Conservation (phyloP, 495 filamentous ascomycete genomes). For the Achaetomiella virescens region DNA sequence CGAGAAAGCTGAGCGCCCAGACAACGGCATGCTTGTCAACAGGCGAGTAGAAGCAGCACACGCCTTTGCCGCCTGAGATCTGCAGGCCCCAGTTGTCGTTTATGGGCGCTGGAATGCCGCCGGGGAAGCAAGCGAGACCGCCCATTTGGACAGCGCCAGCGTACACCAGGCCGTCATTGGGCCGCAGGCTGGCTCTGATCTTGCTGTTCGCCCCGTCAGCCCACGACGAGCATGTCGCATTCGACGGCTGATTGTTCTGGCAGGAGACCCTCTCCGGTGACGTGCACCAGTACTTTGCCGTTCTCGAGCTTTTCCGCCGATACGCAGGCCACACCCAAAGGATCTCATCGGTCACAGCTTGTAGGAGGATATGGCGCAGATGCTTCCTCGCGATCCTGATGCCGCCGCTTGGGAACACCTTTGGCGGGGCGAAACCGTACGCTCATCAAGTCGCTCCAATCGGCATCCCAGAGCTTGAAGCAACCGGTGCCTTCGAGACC, state of each 20-base stretch:
- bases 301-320: conserved; percentile 15
- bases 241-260: conserved; percentile 16
- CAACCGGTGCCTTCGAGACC: conserved; percentile 10
- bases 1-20: conserved; percentile 29
- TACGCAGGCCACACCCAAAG: conserved; percentile 23
- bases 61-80: conserved; percentile 23
- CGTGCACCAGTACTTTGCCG: conserved; percentile 3
- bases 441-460: conserved; percentile 21
- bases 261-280: conserved; percentile 3
- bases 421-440: conserved; percentile 11
- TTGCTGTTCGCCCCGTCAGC: conserved; percentile 38
- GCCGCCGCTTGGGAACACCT: conserved; percentile 15
- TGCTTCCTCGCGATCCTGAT: conserved; percentile 23
- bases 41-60: conserved; percentile 31
- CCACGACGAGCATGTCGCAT: conserved; percentile 35
- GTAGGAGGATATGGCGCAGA: conserved; percentile 21
- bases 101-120: conserved; percentile 21
- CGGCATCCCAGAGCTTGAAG: conserved; percentile 25
- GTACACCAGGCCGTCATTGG: conserved; percentile 30
- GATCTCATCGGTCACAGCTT: conserved; percentile 14
- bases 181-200: conserved; percentile 29
- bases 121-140: conserved; percentile 24
- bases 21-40: conserved; percentile 28
- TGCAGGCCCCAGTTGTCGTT: conserved; percentile 30
- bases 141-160: conserved; percentile 28